Percentiles rank a stretch among this genome's conserved stretches.
These are phyloP conservation scores for Chamaecyparis obtusa DNA, from an alignment of 75 land plant species.

Conservation along the genomic window DNA sequence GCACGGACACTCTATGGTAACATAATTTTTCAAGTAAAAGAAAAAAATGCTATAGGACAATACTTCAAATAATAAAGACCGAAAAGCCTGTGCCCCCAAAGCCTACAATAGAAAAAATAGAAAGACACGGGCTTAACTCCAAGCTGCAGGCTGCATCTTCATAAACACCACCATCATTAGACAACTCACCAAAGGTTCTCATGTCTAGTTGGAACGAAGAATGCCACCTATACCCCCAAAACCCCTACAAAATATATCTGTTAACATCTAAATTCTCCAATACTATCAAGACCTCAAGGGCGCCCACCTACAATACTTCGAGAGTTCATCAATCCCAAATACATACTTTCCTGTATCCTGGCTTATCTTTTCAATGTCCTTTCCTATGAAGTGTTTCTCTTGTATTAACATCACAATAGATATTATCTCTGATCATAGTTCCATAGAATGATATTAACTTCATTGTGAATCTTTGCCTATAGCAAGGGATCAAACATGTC, in stretches of 20 bases:
- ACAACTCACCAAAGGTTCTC: slow-evolving; percentile 56
- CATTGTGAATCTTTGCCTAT: slow-evolving; percentile 67
- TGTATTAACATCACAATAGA: no score
- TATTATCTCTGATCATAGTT: no score
- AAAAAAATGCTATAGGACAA: not conserved
- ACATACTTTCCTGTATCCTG: no score
- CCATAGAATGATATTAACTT: slow-evolving; percentile 29
- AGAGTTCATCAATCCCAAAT: slow-evolving; percentile 20
- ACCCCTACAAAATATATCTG: slow-evolving; percentile 23
- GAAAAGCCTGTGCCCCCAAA: not conserved
- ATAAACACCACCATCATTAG: slow-evolving; percentile 56
- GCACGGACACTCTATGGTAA: not conserved
- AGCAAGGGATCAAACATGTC: slow-evolving; percentile 88
- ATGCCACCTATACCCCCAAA: slow-evolving; percentile 78
- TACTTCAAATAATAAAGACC: not conserved
- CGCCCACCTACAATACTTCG: slow-evolving; percentile 64
- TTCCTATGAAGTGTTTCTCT: no score
- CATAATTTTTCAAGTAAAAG: not conserved
- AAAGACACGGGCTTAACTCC: not conserved
- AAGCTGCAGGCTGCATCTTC: slow-evolving; percentile 20
- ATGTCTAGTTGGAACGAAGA: slow-evolving; percentile 66
- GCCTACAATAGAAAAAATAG: not conserved
- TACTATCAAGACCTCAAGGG: slow-evolving; percentile 47
- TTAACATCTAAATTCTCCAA: slow-evolving; percentile 32
- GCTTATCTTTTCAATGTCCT: no score